Evolutionary conservation across 805 yeast species (phyloP).

Genomic region (Candida sanyiensis): DNA sequence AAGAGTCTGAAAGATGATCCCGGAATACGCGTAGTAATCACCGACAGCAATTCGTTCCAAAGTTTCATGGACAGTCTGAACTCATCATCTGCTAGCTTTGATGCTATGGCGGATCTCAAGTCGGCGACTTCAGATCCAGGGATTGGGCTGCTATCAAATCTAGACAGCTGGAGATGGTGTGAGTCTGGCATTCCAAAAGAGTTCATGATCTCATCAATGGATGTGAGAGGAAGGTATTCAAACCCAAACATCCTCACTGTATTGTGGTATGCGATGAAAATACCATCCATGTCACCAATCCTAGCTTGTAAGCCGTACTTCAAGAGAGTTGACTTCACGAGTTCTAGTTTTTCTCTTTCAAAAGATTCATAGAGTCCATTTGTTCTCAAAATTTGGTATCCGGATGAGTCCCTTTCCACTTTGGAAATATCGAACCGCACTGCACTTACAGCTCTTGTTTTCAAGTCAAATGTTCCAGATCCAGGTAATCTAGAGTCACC

Average conservation of each 20-base stretch:
- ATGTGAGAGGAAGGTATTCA: slow-evolving; percentile 73
- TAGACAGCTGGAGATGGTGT: slow-evolving; percentile 7
- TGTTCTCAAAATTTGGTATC: slow-evolving; percentile 59
- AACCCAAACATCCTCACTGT: slow-evolving; percentile 78
- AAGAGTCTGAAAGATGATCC: slow-evolving; percentile 35
- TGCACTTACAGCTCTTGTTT: slow-evolving; percentile 86
- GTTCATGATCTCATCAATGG: slow-evolving; percentile 63
- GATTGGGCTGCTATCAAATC: slow-evolving; percentile 1
- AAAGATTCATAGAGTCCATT: slow-evolving; percentile 73
- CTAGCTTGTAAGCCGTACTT: slow-evolving; percentile 90
- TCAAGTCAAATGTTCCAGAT: slow-evolving; percentile 85
- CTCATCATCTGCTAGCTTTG: slow-evolving; percentile 57
- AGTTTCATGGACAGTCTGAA: slow-evolving; percentile 54
- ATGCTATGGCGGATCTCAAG: slow-evolving; percentile 18
- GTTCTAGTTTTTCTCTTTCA: slow-evolving; percentile 72
- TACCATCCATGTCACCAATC: slow-evolving; percentile 96
- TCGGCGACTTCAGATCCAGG: slow-evolving; percentile 4
- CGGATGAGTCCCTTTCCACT: slow-evolving; percentile 39
- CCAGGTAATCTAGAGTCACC: slow-evolving; percentile 74
- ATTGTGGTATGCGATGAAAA: slow-evolving; percentile 87
- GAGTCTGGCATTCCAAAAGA: slow-evolving; percentile 29
- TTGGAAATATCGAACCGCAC: slow-evolving; percentile 67
- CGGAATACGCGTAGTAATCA: slow-evolving; percentile 29
- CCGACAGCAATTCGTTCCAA: slow-evolving; percentile 41
- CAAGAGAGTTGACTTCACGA: slow-evolving; percentile 67